phyloP scores from a whole-genome alignment of 2,329 filamentous ascomycete genomes.

The Arthrinium puccinioides region DNA sequence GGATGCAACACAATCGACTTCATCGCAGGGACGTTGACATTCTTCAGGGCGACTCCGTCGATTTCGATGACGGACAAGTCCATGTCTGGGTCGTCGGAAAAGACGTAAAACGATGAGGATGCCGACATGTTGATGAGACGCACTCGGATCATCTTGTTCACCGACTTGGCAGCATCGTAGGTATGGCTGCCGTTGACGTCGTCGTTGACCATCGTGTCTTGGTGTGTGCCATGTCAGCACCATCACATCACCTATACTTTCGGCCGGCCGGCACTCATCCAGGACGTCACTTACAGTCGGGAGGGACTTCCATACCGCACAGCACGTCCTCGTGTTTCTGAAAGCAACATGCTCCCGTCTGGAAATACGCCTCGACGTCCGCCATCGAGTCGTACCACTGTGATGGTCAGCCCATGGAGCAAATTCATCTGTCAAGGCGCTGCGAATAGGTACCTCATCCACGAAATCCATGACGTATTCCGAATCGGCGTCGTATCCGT shows the following conservation, averaged over 20 bases:
- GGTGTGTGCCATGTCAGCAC: background rate
- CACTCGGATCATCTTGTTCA: background rate
- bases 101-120: conserved; percentile 1
- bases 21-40: background rate
- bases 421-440: no score
- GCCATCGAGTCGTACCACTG: conserved; percentile 1
- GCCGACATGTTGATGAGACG: conserved; percentile 4
- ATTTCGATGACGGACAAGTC: conserved; percentile 2
- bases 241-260: no score
- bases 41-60: conserved; percentile 2
- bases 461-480: conserved; percentile 1
- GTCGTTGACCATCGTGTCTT: conserved; percentile 1
- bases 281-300: background rate
- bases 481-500: background rate
- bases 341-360: conserved; percentile 2
- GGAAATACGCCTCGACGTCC: conserved; percentile 1
- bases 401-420: background rate
- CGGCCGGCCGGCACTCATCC: background rate
- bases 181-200: conserved; percentile 1
- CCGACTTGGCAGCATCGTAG: background rate
- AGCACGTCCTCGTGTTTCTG: background rate
- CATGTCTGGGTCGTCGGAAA: background rate
- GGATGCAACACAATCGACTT: conserved; percentile 1
- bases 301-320: conserved; percentile 3
- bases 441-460: background rate